Base-by-base conservation (phyloP, 148 eudicot genomes). In the Cornus controversa region DNA sequence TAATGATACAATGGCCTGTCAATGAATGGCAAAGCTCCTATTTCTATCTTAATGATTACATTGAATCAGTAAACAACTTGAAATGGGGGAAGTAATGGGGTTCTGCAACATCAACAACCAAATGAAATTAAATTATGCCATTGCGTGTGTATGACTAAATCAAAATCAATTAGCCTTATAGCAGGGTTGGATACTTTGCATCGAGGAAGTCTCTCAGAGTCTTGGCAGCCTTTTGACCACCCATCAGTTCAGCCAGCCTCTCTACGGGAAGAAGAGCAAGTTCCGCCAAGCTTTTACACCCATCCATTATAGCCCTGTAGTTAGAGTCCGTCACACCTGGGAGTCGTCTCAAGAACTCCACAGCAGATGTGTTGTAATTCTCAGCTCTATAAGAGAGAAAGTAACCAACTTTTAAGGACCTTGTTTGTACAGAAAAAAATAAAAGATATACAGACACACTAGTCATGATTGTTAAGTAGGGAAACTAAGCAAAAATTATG, bases 311-410 rank as follows among this genome's bases (percentile, higher is more conserved):
- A 14, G 92, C 85, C 76, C 98, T 87, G 86, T 96, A 96, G 80
- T 93, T 96, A 11, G 99, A 89, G 85, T 96, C 98, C 0, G 97
- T 89, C 77, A 96, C 99, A 28, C 99, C 99, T 0, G 99, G 99
- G 18, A 96, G 87, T 66, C 99, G 92, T 84, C 99, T 90, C 78
- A 96, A 77, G 79, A 96, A 91, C 81, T 96, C 99, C 65, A 96
- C 93, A 0, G 99, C 99, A 31, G 97, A 85, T 64, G 99, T 96
- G 80, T 96, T 96, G 85, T 88, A 96, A 82, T 96, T 96, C 86
- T 93, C 98, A 27, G 99, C 99, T 90, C 99, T 96, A 87, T 45
- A 70, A 80, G 8, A 15, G 23, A 66, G 45, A 69, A 54, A 74
- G 37, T 28, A 40, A 66, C 26, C 69, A 3, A 25, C 36, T 27